Percentiles rank a stretch among this genome's conserved stretches.
These are phyloP conservation scores for Neoarthrinium moseri DNA, from an alignment of 2,329 filamentous ascomycete genomes.

Conservation along the genomic window DNA sequence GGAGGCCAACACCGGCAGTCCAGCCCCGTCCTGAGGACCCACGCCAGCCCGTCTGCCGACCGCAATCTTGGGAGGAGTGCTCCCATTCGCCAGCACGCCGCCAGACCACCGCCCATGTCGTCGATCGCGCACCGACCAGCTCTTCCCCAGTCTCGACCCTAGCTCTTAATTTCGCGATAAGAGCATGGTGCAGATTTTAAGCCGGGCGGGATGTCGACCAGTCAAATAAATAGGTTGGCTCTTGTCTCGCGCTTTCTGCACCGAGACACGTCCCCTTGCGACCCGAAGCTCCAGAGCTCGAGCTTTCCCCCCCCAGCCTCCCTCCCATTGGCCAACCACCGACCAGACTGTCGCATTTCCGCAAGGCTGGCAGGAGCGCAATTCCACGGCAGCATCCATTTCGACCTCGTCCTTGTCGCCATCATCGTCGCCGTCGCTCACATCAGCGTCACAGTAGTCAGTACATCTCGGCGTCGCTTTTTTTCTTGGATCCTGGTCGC, in stretches of 20 bases:
- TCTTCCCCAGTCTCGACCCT: conserved; percentile 4
- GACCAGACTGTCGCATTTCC: conserved; percentile 17
- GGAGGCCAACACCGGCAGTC: conserved; percentile 29
- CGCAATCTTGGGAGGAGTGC: conserved; percentile 1
- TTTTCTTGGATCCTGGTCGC: too few species aligned
- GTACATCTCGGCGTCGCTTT: too few species aligned
- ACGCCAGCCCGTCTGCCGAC: conserved; percentile 6
- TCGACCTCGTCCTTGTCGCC: too few species aligned
- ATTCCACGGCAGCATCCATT: too few species aligned
- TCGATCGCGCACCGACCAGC: conserved; percentile 4
- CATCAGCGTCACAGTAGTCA: too few species aligned
- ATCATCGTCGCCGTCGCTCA: too few species aligned
- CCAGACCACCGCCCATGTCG: conserved; percentile 4
- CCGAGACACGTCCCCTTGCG: conserved; percentile 13
- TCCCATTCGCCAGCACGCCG: neutral
- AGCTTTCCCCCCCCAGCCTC: conserved; percentile 13
- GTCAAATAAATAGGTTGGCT: conserved; percentile 13
- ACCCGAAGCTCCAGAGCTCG: conserved; percentile 12
- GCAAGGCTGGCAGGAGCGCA: conserved; percentile 16
- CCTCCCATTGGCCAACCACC: conserved; percentile 15
- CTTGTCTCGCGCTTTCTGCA: conserved; percentile 9
- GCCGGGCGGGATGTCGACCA: neutral
- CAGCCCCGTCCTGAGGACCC: conserved; percentile 20
- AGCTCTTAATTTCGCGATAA: conserved; percentile 11
- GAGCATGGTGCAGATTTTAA: conserved; percentile 6